A percentile compares a stretch with the other conserved stretches of the same genome.
These are phyloP conservation scores for Blastobotrys malaysiensis DNA, from an alignment of 1,139 yeast species.

Conservation along the genomic window DNA sequence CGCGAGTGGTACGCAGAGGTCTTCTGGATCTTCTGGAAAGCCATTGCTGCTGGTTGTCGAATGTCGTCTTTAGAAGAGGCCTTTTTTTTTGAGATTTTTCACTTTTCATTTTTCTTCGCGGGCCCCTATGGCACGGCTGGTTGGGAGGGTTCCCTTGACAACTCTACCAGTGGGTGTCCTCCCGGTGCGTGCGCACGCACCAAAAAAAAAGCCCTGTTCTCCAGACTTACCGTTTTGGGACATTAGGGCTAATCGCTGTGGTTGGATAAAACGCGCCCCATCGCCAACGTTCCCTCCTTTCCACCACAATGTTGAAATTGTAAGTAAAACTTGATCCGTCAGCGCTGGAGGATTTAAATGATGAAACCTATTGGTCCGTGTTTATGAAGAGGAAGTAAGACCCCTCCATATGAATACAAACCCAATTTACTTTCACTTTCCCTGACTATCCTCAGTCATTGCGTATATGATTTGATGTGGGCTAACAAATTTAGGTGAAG, in stretches of 20 bases:
- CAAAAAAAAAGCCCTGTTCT: neutral
- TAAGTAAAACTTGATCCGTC: constrained; percentile 9
- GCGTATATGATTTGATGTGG: neutral
- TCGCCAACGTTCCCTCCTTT: neutral
- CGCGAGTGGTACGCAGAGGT: constrained; percentile 97
- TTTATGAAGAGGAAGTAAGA: constrained; percentile 39
- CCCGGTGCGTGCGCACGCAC: neutral
- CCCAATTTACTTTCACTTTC: constrained; percentile 22
- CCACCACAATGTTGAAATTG: neutral
- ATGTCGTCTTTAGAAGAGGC: neutral
- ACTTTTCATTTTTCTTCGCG: neutral
- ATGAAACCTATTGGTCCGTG: constrained; percentile 39
- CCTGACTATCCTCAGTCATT: constrained; percentile 4
- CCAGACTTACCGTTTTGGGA: constrained; percentile 1
- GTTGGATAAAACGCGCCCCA: neutral
- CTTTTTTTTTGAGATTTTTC: neutral
- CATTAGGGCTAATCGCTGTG: neutral
- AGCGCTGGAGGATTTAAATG: constrained; percentile 23
- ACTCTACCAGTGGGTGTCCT: no score
- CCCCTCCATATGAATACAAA: constrained; percentile 36
- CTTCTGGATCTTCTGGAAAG: constrained; percentile 68
- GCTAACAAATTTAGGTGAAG: no score
- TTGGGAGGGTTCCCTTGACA: constrained; percentile 1
- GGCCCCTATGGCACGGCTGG: neutral
- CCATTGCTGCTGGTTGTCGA: constrained; percentile 45